Conservation (phyloP, 805 yeast genomes). For the Candida insectorum region DNA sequence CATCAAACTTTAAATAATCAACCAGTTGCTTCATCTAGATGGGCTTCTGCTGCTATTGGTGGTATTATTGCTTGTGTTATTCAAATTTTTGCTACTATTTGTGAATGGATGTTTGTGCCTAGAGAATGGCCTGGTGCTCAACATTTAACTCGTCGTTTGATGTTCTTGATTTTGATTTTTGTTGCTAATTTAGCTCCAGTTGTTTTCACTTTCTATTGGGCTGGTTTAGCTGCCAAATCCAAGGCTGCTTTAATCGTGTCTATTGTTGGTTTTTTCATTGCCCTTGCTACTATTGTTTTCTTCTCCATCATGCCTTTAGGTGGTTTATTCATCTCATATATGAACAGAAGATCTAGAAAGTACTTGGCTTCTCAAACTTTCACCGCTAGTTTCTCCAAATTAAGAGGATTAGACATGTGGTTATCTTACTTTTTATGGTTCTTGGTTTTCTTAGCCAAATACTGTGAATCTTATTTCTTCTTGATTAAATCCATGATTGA, state of each 20-base stretch:
- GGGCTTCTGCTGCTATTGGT: slow-evolving; percentile 92
- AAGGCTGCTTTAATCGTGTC: slow-evolving; percentile 74
- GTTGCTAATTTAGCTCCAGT: slow-evolving; percentile 79
- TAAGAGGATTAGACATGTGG: slow-evolving; percentile 91
- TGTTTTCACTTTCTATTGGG: slow-evolving; percentile 79
- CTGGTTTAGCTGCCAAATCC: slow-evolving; percentile 63
- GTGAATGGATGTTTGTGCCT: slow-evolving; percentile 96
- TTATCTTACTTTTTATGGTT: slow-evolving; percentile 92
- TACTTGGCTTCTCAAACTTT: slow-evolving; percentile 93
- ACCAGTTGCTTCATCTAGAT: slow-evolving; percentile 86
- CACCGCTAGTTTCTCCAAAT: slow-evolving; percentile 83
- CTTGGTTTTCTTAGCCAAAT: slow-evolving; percentile 85
- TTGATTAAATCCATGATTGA: slow-evolving; percentile 86
- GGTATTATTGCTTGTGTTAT: slow-evolving; percentile 82
- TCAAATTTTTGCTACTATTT: slow-evolving; percentile 81
- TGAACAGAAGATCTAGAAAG: slow-evolving; percentile 81
- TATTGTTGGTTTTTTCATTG: slow-evolving; percentile 85
- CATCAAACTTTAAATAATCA: slow-evolving; percentile 76
- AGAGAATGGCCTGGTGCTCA: slow-evolving; percentile 99
- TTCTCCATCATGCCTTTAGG: slow-evolving; percentile 96
- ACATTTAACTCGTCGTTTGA: slow-evolving; percentile 83
- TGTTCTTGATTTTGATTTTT: slow-evolving; percentile 66
- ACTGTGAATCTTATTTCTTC: slow-evolving; percentile 87
- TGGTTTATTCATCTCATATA: slow-evolving; percentile 89
- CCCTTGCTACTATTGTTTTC: slow-evolving; percentile 78